Base-by-base conservation (phyloP, 2,329 filamentous ascomycete species). In the Aspergillus viridinutans region DNA sequence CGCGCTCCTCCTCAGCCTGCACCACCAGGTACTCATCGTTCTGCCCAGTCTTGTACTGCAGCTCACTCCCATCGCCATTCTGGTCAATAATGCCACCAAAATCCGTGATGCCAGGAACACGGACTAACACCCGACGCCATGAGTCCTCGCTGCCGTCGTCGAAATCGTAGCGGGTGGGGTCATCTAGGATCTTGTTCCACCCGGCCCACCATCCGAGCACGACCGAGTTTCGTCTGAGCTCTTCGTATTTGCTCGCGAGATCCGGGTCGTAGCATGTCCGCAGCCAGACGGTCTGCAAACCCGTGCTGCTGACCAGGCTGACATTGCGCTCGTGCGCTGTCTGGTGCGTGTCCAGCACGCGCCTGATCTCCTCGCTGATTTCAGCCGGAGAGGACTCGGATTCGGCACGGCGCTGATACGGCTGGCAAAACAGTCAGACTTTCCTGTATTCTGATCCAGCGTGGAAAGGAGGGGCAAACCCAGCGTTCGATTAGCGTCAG, bases 251-350 rank as follows among this genome's bases (percentile, higher is more conserved):
- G 5, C 25, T 20, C n/a, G 29, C 43, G 4, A 54, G 29, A 38
- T 49, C 45, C 1, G 45, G 20, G 47, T 54, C 29, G 29, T 54
- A 54, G 28, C 52, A 54, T 35, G 45, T 54, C 17, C 52, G 52
- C 45, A 54, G 45, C 52, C 52, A 54, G 45, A 54, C 29, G 8
- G 45, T 54, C 45, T 54, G 52, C 8, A 21, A 26, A 32, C 52
- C 52, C 2, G 2, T 1, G 7, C 52, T 23, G 52, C 29, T 49
- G 3, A 49, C 43, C 12, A 54, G 20, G 17, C 52, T 49, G 43
- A 49, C 9, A 40, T 54, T 54, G 1, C 52, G 52, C 45, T 54
- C 52, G 14, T 54, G 23, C 3, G 28, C n/a, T 17, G 52, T 54
- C 29, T 54, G 52, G 23, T 49, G 43, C 3, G 45, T 54, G 43